Percentiles rank a stretch among this genome's conserved stretches.
Conservation (phyloP, 768 basidiomycete genomes). For the Lactarius sp. region DNA sequence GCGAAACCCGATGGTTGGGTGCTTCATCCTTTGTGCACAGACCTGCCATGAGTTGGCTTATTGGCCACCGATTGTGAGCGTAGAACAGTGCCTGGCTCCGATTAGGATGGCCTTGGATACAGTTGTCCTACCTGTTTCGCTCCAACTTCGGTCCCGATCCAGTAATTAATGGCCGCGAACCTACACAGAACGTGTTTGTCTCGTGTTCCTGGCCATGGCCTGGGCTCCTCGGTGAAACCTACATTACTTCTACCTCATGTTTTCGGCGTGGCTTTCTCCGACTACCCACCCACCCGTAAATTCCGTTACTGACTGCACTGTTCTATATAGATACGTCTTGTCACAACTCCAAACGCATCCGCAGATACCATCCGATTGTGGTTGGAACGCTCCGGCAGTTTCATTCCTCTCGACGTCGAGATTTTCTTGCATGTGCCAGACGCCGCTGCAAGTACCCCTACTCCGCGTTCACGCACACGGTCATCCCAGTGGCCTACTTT, state of each 20-base stretch:
- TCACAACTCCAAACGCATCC: slow-evolving; percentile 63
- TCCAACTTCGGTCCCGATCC: slow-evolving; percentile 18
- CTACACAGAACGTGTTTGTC: slow-evolving; percentile 11
- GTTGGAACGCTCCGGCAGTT: slow-evolving; percentile 72
- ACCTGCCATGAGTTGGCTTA: slow-evolving; percentile 12
- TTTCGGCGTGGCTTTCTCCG: slow-evolving; percentile 20
- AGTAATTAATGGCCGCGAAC: slow-evolving; percentile 17
- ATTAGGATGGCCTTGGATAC: slow-evolving; percentile 5
- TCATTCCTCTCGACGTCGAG: slow-evolving; percentile 72
- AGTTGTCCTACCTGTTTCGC: slow-evolving; percentile 12
- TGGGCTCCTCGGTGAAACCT: slow-evolving; percentile 13
- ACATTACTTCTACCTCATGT: slow-evolving; percentile 20
- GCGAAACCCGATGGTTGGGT: slow-evolving; percentile 10
- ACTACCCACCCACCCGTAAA: slow-evolving; percentile 13
- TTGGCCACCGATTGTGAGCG: slow-evolving; percentile 7
- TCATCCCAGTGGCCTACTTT: slow-evolving; percentile 28
- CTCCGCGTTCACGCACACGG: slow-evolving; percentile 22
- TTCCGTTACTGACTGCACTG: slow-evolving; percentile 21
- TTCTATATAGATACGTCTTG: slow-evolving; percentile 62
- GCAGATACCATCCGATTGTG: slow-evolving; percentile 78
- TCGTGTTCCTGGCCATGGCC: slow-evolving; percentile 15
- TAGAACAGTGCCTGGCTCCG: slow-evolving; percentile 10
- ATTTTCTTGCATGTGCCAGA: slow-evolving; percentile 57
- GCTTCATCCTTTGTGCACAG: slow-evolving; percentile 12
- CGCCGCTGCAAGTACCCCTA: slow-evolving; percentile 22